These are phyloP conservation scores for Colletotrichum sp. DNA, from an alignment of 2,329 filamentous ascomycete genomes.

Conservation along the genomic window DNA sequence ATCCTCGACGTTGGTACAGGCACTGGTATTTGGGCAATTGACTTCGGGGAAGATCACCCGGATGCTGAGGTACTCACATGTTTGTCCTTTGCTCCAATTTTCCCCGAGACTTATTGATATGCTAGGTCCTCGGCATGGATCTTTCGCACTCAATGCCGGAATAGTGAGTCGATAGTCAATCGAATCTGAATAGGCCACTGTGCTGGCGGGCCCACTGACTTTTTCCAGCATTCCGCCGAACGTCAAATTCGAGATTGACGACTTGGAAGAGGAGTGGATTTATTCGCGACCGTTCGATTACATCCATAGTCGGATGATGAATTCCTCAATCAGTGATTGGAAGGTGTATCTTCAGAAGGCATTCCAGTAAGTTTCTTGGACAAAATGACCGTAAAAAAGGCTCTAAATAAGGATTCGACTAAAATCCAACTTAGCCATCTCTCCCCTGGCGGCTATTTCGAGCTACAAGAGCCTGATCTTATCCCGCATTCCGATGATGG, in stretches of 20 bases:
- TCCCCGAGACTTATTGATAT: neutral
- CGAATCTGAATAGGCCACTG: too few species aligned
- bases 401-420: too few species aligned
- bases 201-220: neutral
- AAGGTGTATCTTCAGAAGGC: slow-evolving; percentile 35
- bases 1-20: slow-evolving; percentile 32
- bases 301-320: slow-evolving; percentile 61
- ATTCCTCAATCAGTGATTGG: slow-evolving; percentile 60
- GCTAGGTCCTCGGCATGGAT: slow-evolving; percentile 41
- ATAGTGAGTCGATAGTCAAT: slow-evolving; percentile 25
- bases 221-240: slow-evolving; percentile 40
- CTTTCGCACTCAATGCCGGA: slow-evolving; percentile 44
- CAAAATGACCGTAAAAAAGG: too few species aligned
- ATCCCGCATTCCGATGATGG: slow-evolving; percentile 45
- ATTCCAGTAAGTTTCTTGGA: too few species aligned
- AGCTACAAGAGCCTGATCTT: slow-evolving; percentile 47
- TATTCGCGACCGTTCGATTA: slow-evolving; percentile 57
- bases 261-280: slow-evolving; percentile 30
- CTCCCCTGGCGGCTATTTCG: slow-evolving; percentile 54
- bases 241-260: slow-evolving; percentile 43
- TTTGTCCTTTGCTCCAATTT: too few species aligned
- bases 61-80: slow-evolving; percentile 26
- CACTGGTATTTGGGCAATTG: slow-evolving; percentile 37
- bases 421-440: slow-evolving; percentile 29
- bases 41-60: slow-evolving; percentile 43